These are phyloP conservation scores for Suillus luteus DNA, from an alignment of 768 basidiomycete species.

Conservation along the genomic window DNA sequence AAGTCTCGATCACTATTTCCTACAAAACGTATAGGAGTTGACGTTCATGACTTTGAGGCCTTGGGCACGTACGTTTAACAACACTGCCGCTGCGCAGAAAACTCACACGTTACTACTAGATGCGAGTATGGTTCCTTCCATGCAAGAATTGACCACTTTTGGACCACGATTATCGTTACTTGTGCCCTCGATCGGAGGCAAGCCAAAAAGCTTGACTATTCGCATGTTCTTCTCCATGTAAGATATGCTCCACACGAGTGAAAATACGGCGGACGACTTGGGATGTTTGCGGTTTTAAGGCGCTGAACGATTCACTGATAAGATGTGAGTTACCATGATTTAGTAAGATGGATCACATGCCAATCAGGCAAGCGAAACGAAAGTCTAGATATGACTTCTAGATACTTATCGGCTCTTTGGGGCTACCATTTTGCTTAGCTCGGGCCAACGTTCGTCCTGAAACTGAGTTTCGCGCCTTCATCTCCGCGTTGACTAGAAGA, in stretches of 20 bases:
- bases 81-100: background rate
- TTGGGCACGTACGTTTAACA: constrained; percentile 3
- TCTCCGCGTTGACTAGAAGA: constrained; percentile 7
- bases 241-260: background rate
- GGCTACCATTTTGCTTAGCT: background rate
- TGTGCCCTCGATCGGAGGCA: background rate
- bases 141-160: background rate
- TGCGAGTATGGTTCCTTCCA: background rate
- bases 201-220: constrained; percentile 9
- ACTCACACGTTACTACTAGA: background rate
- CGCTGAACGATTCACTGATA: constrained; percentile 5
- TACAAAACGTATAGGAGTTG: constrained; percentile 3
- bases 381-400: background rate
- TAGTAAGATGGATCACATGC: constrained; percentile 6
- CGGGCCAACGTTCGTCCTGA: background rate
- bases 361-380: background rate
- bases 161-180: background rate
- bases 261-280: background rate
- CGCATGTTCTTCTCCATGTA: background rate
- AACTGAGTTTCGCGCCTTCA: constrained; percentile 1
- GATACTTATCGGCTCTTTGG: background rate
- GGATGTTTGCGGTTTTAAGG: background rate
- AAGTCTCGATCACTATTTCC: constrained; percentile 1
- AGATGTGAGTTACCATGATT: constrained; percentile 6
- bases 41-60: background rate